Conservation (phyloP, 495 filamentous ascomycete genomes). For the Aspergillus diversus region DNA sequence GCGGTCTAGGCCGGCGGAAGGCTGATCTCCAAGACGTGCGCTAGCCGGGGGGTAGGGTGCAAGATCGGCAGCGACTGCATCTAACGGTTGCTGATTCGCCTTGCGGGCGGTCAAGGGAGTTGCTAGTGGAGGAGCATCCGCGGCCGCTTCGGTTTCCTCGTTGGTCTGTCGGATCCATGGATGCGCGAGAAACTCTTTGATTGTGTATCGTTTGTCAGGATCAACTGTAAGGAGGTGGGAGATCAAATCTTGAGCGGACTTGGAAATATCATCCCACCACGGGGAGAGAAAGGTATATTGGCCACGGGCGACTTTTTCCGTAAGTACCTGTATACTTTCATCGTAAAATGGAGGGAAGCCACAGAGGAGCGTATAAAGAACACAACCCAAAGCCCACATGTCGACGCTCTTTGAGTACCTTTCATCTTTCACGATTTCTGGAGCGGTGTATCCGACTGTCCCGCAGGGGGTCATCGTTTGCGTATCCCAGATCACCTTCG, state of each 20-base stretch:
- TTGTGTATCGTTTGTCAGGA: conserved; percentile 85
- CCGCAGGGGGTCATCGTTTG: conserved; percentile 99
- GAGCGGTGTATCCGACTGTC: conserved; percentile 97
- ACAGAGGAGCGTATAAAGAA: conserved; percentile 94
- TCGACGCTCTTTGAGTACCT: conserved; percentile 98
- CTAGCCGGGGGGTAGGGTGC: conserved; percentile 43
- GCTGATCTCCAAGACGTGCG: conserved; percentile 52
- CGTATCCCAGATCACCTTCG: conserved; percentile 97
- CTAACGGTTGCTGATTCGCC: conserved; percentile 42
- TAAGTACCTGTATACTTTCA: conserved; percentile 94
- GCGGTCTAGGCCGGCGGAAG: conserved; percentile 59
- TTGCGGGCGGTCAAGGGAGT: conserved; percentile 63
- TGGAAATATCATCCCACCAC: conserved; percentile 99
- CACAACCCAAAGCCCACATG: conserved; percentile 98
- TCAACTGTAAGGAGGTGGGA: conserved; percentile 90
- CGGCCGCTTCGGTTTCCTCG: conserved; percentile 75
- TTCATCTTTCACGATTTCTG: conserved; percentile 98
- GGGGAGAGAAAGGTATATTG: conserved; percentile 98
- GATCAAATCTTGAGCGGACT: conserved; percentile 91
- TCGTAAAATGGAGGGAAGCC: conserved; percentile 99
- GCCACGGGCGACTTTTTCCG: conserved; percentile 94
- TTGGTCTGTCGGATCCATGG: conserved; percentile 84
- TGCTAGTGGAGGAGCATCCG: conserved; percentile 76
- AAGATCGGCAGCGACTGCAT: conserved; percentile 39
- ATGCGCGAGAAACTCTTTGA: conserved; percentile 86